Base-by-base conservation (phyloP, 257 asterid genomes). In the Solanum megistacrolobum region DNA sequence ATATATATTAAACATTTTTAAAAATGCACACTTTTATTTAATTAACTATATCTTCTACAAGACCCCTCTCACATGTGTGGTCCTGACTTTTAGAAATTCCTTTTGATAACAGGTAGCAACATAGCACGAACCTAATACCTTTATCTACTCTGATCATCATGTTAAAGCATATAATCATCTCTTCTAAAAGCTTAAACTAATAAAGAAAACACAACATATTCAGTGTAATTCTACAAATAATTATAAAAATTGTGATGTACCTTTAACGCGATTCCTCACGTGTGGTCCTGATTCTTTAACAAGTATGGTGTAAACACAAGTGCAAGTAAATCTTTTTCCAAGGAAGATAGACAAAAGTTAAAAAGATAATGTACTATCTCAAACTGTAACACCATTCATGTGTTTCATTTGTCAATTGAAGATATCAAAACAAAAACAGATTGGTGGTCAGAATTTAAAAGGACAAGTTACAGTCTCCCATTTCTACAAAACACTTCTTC, bases 361-460 rank as follows among this genome's bases (percentile, higher is more conserved):
- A 76, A 76, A 41, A 43, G 85, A 79, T 79, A 43, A 79, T 27
- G 85, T 43, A 27, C 3, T 14, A 79, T 29, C 38, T 34, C 62
- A 78, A 7, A 43, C 9, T 13, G 18, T 13, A 81, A 48, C 62
- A 39, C 41, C 27, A 8, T 25, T 29, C 9, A 7, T 29, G 43
- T 29, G 43, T 82, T 25, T 27, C 85, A 82, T 82, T 82, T 82
- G 85, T 85, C 82, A 85, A 85, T 65, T 29, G 58, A 39, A 85
- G 79, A 62, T 85, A 85, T 62, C 87, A 27, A 66, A 65, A 20
- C 27, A 27, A 43, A 88, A 71, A 65, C 23, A 41, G 72, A 91
- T 85, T 88, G 90, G 96, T 92, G 94, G 95, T 90, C 91, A 65
- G 88, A 58, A 91, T 89, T 90, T 36, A 20, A 85, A 71, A 62